phyloP scores from a whole-genome alignment of 768 basidiomycete species.

The Lactifluus subvellereus region DNA sequence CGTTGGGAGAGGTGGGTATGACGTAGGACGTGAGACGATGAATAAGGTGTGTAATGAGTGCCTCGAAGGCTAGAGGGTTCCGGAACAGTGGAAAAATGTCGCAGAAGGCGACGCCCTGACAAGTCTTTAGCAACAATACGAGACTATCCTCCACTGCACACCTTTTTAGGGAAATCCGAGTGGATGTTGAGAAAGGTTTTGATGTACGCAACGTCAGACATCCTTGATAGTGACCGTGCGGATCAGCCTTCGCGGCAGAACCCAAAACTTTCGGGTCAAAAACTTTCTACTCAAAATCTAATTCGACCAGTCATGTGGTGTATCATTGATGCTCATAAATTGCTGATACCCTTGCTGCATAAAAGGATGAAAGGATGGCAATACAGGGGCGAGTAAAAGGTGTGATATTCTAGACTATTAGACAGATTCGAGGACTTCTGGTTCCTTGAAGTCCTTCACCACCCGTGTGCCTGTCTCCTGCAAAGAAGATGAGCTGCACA shows the following conservation, averaged over 20 bases:
- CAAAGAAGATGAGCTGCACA: slow-evolving; percentile 21
- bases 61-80: slow-evolving; percentile 82
- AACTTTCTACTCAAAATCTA: background rate
- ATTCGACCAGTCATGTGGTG: background rate
- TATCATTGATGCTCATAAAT: slow-evolving; percentile 35
- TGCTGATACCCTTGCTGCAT: slow-evolving; percentile 35
- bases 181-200: slow-evolving; percentile 53
- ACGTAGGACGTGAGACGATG: slow-evolving; percentile 81
- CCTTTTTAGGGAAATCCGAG: slow-evolving; percentile 88
- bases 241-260: background rate
- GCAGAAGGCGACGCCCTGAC: slow-evolving; percentile 82
- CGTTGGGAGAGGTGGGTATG: slow-evolving; percentile 49
- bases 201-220: slow-evolving; percentile 75
- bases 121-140: background rate
- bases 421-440: slow-evolving; percentile 87
- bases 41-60: slow-evolving; percentile 81
- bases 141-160: slow-evolving; percentile 30
- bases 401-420: slow-evolving; percentile 39
- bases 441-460: slow-evolving; percentile 97
- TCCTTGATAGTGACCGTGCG: slow-evolving; percentile 27
- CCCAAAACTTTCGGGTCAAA: background rate
- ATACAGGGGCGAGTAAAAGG: slow-evolving; percentile 21
- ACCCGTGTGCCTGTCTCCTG: slow-evolving; percentile 95
- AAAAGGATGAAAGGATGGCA: slow-evolving; percentile 27
- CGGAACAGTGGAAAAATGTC: slow-evolving; percentile 94